Percentiles rank a stretch among this genome's conserved stretches.
Evolutionary conservation across 78 protist species (phyloP).

Genomic region (Bigelowiella natans): DNA sequence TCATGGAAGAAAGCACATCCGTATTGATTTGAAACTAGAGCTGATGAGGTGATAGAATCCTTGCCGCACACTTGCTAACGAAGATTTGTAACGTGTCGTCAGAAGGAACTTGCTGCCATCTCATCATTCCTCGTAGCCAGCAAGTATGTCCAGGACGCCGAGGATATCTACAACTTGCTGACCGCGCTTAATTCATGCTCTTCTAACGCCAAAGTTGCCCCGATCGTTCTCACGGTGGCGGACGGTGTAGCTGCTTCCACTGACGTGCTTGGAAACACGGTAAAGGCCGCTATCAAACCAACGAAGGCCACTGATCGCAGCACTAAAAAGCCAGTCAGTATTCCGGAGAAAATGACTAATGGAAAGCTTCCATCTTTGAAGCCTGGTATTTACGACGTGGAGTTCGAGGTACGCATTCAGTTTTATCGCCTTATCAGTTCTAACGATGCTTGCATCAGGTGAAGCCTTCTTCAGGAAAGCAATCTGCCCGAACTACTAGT

Average conservation of each 20-base stretch:
- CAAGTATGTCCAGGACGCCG: not conserved
- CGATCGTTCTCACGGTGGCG: not conserved
- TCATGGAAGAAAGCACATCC: too few species aligned
- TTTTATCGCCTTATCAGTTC: too few species aligned
- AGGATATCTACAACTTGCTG: not conserved
- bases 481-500: too few species aligned
- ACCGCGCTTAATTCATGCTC: not conserved
- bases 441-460: too few species aligned
- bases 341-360: too few species aligned
- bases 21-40: too few species aligned
- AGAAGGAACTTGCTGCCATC: not conserved
- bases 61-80: too few species aligned
- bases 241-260: not conserved
- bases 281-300: not conserved
- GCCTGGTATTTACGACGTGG: not conserved
- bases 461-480: too few species aligned
- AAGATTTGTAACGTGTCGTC: not conserved
- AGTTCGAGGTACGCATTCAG: too few species aligned
- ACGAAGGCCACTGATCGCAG: not conserved
- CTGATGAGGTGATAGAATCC: too few species aligned
- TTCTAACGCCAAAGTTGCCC: not conserved
- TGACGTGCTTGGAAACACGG: not conserved
- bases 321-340: not conserved
- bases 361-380: not conserved
- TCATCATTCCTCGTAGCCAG: not conserved